Percentiles rank a stretch among this genome's conserved stretches.
These are phyloP conservation scores for Aspergillus ochraceoroseus DNA, from an alignment of 2,329 filamentous ascomycete genomes.

Conservation along the genomic window DNA sequence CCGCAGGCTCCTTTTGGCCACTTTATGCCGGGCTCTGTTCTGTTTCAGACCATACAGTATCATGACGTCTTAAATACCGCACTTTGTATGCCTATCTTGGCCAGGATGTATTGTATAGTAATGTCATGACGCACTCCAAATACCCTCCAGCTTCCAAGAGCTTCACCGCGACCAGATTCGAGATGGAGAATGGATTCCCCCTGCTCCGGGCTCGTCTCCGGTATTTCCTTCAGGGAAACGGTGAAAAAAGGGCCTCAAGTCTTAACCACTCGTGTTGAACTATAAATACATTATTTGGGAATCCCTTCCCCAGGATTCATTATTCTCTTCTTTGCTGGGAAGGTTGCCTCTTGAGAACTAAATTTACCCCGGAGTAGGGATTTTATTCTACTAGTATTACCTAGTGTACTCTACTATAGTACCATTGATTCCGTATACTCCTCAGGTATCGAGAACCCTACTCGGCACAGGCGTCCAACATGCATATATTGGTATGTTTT, in stretches of 20 bases:
- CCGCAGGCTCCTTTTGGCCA: conserved; percentile 35
- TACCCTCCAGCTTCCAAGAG: conserved; percentile 26
- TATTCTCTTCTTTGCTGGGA: conserved; percentile 3
- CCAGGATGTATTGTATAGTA: not conserved
- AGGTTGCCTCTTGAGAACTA: conserved; percentile 1
- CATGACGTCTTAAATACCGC: not conserved
- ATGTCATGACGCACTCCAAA: conserved; percentile 11
- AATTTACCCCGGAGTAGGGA: conserved; percentile 3
- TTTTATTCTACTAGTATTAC: conserved; percentile 3
- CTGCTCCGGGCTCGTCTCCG: conserved; percentile 22
- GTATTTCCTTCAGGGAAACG: conserved; percentile 10
- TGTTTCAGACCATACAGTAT: conserved; percentile 13
- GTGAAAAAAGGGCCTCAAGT: conserved; percentile 7
- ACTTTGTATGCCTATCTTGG: not conserved
- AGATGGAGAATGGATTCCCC: conserved; percentile 20
- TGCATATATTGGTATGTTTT: conserved; percentile 47
- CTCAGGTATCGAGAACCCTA: conserved; percentile 12
- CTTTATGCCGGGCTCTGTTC: conserved; percentile 8
- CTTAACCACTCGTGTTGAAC: conserved; percentile 2
- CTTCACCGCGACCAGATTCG: conserved; percentile 30
- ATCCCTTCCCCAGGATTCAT: not conserved
- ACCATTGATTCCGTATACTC: too few species aligned
- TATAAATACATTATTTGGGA: conserved; percentile 13
- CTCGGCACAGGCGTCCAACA: conserved; percentile 20
- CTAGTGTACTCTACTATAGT: conserved; percentile 1